These are phyloP conservation scores for Logfia minima DNA, from an alignment of 129 eudicot genomes.

Conservation along the genomic window DNA sequence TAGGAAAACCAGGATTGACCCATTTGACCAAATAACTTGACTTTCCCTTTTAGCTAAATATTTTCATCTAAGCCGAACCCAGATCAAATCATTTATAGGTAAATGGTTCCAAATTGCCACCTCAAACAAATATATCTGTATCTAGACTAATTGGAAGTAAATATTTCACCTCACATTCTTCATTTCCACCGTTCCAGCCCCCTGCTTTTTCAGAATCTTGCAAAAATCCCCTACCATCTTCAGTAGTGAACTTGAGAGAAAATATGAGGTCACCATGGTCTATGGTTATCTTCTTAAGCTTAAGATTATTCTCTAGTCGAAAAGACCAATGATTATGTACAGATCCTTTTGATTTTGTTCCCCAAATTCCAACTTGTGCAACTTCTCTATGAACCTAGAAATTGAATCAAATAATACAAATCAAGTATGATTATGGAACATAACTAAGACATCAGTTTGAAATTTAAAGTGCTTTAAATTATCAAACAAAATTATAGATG, in stretches of 20 bases:
- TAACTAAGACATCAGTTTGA: no score
- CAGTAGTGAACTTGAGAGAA: constrained; percentile 29
- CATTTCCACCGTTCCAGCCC: constrained; percentile 31
- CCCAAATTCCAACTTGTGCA: constrained; percentile 35
- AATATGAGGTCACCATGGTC: constrained; percentile 32
- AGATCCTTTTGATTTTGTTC: constrained; percentile 23
- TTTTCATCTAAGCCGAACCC: not conserved
- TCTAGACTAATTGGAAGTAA: not conserved
- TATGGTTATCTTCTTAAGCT: constrained; percentile 32
- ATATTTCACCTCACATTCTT: constrained; percentile 20
- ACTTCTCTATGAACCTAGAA: constrained; percentile 25
- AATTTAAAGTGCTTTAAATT: no score
- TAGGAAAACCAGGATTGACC: no score
- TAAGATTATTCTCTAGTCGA: constrained; percentile 25
- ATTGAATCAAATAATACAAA: not conserved
- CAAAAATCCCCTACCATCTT: constrained; percentile 21
- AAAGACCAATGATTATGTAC: constrained; percentile 24
- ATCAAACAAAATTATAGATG: no score
- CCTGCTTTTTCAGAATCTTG: constrained; percentile 27
- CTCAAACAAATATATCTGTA: not conserved
- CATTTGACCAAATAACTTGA: no score
- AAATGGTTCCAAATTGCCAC: no score
- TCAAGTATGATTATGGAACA: not conserved
- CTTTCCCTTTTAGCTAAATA: not conserved
- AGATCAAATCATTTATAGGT: not conserved